phyloP scores from a whole-genome alignment of 257 asterid species.

The Capsicum chinense region DNA sequence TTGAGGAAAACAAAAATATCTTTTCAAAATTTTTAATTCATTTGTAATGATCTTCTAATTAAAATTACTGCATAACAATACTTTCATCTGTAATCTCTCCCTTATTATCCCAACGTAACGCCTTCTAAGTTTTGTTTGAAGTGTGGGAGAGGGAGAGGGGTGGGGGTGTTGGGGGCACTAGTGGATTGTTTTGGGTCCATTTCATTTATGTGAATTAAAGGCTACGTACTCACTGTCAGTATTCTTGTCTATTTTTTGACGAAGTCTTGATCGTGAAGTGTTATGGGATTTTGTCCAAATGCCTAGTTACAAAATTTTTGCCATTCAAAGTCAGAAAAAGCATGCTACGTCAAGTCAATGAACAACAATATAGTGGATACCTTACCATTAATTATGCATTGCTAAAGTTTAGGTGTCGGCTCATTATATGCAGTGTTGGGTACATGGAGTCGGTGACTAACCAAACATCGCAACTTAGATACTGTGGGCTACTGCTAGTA shows the following conservation, averaged over 20 bases:
- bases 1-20: no score
- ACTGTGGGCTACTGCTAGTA: neutral
- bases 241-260: neutral
- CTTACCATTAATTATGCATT: neutral
- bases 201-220: neutral
- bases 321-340: constrained; percentile 19
- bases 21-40: no score
- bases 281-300: neutral
- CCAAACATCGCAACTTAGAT: no score
- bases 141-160: no score
- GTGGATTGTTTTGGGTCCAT: neutral
- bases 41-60: no score
- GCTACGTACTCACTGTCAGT: neutral
- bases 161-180: neutral
- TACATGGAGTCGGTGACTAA: no score
- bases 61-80: no score
- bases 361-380: neutral
- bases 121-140: no score
- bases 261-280: neutral
- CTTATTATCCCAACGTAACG: no score
- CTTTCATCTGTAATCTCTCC: no score
- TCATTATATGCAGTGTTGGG: no score
- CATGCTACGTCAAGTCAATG: neutral
- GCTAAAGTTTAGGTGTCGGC: neutral
- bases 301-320: neutral